Evolutionary conservation across 176 grass and related monocot species (phyloP), one percentile per base, ranked within the genome.

Genomic region (Bothriochloa decipiens): DNA sequence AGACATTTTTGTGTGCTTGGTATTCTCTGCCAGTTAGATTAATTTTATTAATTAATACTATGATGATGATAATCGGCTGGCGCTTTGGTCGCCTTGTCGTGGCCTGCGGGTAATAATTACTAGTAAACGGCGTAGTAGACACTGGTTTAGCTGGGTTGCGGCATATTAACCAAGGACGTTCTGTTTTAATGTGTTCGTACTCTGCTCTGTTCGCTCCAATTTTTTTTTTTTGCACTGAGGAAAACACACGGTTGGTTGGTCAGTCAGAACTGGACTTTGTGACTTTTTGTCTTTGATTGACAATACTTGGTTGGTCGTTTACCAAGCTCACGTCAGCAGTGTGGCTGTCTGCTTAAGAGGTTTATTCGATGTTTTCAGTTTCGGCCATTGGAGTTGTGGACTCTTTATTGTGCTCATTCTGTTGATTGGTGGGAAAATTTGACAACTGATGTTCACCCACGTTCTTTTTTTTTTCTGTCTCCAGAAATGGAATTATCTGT

Each of bases 321-420:
- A 57, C 26, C 42, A 52, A 85, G 16, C 70, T 40, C 17, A 50
- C 40, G 23, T 75, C 52, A 45, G 32, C 27, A 32, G 6, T 64
- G 32, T 42, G 14, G 53, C 14, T 26, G 66, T 1, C 28, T 55
- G 12, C 17, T 37, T 11, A 52, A 33, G 81, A 55, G 68, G 42
- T 39, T 65, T 65, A 50, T 62, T 17, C 42, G 3, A 65, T 42
- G 6, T 40, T 83, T 62, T 62, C 58, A 62, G 10, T 70, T 83
- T 45, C 66, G 36, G 53, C 33, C 9, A 53, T 70, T 65, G 39
- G 42, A 45, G 32, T n/a, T 72, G 29, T 64, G 35, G 8, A 0
- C 16, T 74, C 16, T 33, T 50, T 65, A 22, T 1, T 37, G 66
- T 45, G 4, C 65, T 70, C 75, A 37, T 33, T 36, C 12, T 62